Base-by-base conservation (phyloP, 2,329 filamentous ascomycete species). In the Grosmannia clavigera region DNA sequence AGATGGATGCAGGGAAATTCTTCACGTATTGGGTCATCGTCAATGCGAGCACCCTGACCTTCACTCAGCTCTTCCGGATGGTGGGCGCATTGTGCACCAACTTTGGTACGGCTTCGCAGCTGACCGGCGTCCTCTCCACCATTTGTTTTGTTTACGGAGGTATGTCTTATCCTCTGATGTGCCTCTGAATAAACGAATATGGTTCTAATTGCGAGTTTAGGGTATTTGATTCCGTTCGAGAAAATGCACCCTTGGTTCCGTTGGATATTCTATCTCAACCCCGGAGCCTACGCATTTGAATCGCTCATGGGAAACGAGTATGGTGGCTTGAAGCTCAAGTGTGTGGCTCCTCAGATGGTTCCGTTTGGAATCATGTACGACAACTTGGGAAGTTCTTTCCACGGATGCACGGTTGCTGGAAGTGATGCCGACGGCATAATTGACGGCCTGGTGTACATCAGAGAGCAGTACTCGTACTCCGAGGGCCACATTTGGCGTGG, bases 401-500 rank as follows among this genome's bases (percentile, higher is more conserved):
- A 52, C 22, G 60, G 58, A 16, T 63, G 62, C 50, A 58, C 58
- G 5, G 38, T 61, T 1, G 5, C n/a, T 2, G 60, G 58, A n/a
- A 57, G 46, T 46, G 43, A 61, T 38, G 19, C 12, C 3, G 40
- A 38, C 2, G 61, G 61, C 35, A 75, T 74, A 38, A 80, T 89
- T 5, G 67, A 73, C 0, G 86, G 86, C 0, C 74, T 78, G 50
- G 68, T 68, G 14, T 89, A 85, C 65, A 74, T 86, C 60, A 68
- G 68, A 46, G 70, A 75, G 3, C 75, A 70, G 4, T 86, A 81
- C 64, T 7, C 16, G 3, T 89, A 88, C 67, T 74, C 72, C 5
- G 72, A 78, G 1, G 71, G 73, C 0, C 79, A 89, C 65, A 72
- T 85, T 9, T 89, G 86, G 86, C 83, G 88, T 3, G 91, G 92